These are phyloP conservation scores for Alternaria arbusti DNA, from an alignment of 2,329 filamentous ascomycete genomes.

Conservation along the genomic window DNA sequence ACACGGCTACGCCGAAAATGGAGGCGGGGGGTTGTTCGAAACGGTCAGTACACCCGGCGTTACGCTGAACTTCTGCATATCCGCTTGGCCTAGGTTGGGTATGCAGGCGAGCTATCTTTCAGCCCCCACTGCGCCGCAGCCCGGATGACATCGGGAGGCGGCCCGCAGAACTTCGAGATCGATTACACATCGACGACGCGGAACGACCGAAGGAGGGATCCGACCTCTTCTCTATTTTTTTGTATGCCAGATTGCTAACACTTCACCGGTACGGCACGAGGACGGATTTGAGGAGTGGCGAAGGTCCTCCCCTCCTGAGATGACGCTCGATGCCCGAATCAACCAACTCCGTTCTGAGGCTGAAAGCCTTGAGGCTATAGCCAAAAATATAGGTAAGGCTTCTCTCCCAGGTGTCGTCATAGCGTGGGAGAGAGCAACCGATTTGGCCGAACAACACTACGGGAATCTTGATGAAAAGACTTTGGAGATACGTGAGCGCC, in stretches of 20 bases:
- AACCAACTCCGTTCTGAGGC: not conserved
- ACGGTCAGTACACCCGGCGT: not conserved
- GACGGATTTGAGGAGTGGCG: not conserved
- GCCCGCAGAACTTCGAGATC: not conserved
- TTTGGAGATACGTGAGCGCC: not conserved
- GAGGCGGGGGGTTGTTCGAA: not conserved
- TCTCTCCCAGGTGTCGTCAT: not conserved
- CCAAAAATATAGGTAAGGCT: not conserved
- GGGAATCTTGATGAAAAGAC: not conserved
- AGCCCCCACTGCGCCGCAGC: not conserved
- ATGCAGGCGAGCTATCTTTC: not conserved
- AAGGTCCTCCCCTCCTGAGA: not conserved
- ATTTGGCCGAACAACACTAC: not conserved
- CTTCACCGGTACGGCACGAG: not conserved
- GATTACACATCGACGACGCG: no score
- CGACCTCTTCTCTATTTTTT: no score
- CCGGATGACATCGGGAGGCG: not conserved
- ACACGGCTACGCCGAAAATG: not conserved
- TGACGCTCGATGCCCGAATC: not conserved
- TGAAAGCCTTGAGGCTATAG: not conserved
- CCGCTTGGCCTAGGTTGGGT: not conserved
- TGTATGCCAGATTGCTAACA: no score
- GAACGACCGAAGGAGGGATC: no score
- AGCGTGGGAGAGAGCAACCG: not conserved
- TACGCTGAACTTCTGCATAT: not conserved